A percentile compares a stretch with the other conserved stretches of the same genome.
Evolutionary conservation across 495 filamentous ascomycete genomes (phyloP).

Genomic region (Trichocladium uniseriatum): DNA sequence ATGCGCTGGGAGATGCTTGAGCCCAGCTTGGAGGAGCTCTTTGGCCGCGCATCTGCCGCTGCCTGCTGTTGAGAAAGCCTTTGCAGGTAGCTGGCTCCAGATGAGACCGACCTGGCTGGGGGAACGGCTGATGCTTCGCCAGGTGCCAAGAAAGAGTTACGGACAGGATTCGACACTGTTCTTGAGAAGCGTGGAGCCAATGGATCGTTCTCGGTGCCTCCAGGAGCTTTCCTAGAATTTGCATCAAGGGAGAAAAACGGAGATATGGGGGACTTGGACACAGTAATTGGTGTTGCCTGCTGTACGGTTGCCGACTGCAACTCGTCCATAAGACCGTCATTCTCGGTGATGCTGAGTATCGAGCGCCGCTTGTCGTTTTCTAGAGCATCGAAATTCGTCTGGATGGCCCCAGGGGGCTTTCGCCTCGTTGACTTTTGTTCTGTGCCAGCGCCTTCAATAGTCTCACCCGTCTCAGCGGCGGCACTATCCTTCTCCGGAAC

Average conservation of each 20-base stretch:
- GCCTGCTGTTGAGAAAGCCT: constrained; percentile 36
- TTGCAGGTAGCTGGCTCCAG: constrained; percentile 39
- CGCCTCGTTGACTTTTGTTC: constrained; percentile 19
- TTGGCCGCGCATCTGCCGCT: constrained; percentile 44
- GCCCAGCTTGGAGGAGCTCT: constrained; percentile 74
- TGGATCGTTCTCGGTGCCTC: constrained; percentile 21
- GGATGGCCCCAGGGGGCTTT: constrained; percentile 47
- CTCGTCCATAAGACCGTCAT: constrained; percentile 87
- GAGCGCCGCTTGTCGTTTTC: constrained; percentile 46
- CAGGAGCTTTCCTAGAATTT: constrained; percentile 18
- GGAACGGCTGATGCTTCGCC: constrained; percentile 30
- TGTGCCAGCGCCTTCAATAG: not conserved
- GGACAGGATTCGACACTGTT: constrained; percentile 42
- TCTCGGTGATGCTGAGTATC: constrained; percentile 60
- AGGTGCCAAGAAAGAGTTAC: constrained; percentile 32
- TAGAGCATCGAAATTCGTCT: constrained; percentile 32
- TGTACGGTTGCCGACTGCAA: constrained; percentile 72
- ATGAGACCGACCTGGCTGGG: constrained; percentile 38
- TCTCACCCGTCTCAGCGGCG: not conserved
- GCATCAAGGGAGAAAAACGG: constrained; percentile 47
- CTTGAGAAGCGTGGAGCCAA: constrained; percentile 21
- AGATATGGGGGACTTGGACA: constrained; percentile 75
- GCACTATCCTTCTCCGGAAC: not conserved
- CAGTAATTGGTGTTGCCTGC: constrained; percentile 72
- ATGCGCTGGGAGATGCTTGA: constrained; percentile 85